Base-by-base conservation (phyloP, 1,284 basidiomycete genomes). In the Clitocybe nebularis region DNA sequence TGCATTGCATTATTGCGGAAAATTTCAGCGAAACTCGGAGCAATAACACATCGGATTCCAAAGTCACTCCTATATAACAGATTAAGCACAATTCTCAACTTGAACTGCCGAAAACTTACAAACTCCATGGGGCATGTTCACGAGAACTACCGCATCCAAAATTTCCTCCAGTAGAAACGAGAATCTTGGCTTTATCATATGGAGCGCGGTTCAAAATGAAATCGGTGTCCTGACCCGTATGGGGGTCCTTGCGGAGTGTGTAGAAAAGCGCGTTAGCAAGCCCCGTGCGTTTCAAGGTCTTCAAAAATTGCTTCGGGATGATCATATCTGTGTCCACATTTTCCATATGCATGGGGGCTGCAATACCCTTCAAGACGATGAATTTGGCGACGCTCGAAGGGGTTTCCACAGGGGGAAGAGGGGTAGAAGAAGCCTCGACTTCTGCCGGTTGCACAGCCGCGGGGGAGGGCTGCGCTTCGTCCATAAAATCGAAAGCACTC, bases 271-370 rank as follows among this genome's bases (percentile, higher is more conserved):
- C 92, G 45, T 86, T 72, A n/a, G 89, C 89, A 42, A 97, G 77
- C 41, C 93, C 93, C 16, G 93, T 95, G 44, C 94, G 81, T 68
- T 95, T 93, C 52, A 97, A 69, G 4, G 93, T 95, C 71, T 96
- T 97, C 64, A 97, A 69, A 74, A 95, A 97, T 61, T 93, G 89
- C 61, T 94, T 94, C 4, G 93, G 94, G 58, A 96, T 95, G 62
- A 97, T 95, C 84, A 91, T 93, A 62, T 97, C 94, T 40, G 93
- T 97, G 66, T 97, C 93, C 50, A 96, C 85, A 60, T 97, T 97
- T 56, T 90, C 83, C 47, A 93, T 89, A 63, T 89, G 81, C 64
- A 96, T 64, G n/a, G 91, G 91, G 3, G 92, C 93, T 20, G 89
- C 80, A 48, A 93, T 81, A 30, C 93, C 93, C 64, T 85, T 86